These are phyloP conservation scores for Seiridium cupressi DNA, from an alignment of 2,329 filamentous ascomycete species.

Conservation along the genomic window DNA sequence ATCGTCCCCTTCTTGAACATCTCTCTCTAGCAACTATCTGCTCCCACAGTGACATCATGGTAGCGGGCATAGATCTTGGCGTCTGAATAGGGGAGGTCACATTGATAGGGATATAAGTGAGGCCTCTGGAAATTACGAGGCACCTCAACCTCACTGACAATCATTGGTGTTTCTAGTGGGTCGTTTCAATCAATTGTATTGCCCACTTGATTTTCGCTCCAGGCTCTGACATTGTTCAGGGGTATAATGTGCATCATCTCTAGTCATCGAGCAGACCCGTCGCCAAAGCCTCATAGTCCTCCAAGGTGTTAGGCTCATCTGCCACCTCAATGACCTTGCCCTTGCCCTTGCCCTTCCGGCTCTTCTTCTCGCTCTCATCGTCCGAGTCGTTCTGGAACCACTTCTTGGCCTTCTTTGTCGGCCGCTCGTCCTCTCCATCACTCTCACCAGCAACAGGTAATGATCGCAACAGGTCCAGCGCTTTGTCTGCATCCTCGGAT, in stretches of 20 bases:
- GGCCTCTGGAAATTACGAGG: too few relatives aligned
- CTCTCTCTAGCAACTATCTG: too few relatives aligned
- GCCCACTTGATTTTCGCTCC: neutral
- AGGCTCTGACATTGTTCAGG: neutral
- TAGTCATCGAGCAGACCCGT: conserved; percentile 62
- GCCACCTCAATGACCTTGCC: conserved; percentile 58
- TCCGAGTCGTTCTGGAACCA: conserved; percentile 72
- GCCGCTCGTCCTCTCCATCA: conserved; percentile 31
- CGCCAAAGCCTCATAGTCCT: conserved; percentile 76
- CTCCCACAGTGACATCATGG: too few relatives aligned
- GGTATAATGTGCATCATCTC: conserved; percentile 1
- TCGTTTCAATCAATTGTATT: neutral
- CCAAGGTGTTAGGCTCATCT: conserved; percentile 73
- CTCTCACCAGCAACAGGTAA: conserved; percentile 46
- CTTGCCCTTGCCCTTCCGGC: conserved; percentile 45
- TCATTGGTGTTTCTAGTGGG: too few relatives aligned
- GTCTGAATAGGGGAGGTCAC: neutral
- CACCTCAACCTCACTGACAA: too few relatives aligned
- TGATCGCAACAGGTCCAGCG: conserved; percentile 56
- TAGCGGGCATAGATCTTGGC: neutral
- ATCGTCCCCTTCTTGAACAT: too few relatives aligned
- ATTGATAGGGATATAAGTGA: neutral
- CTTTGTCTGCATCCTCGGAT: conserved; percentile 47
- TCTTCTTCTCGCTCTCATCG: conserved; percentile 41
- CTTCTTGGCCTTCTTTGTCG: conserved; percentile 69